phyloP scores from a whole-genome alignment of 768 basidiomycete species.

The Clavaria fumosa region DNA sequence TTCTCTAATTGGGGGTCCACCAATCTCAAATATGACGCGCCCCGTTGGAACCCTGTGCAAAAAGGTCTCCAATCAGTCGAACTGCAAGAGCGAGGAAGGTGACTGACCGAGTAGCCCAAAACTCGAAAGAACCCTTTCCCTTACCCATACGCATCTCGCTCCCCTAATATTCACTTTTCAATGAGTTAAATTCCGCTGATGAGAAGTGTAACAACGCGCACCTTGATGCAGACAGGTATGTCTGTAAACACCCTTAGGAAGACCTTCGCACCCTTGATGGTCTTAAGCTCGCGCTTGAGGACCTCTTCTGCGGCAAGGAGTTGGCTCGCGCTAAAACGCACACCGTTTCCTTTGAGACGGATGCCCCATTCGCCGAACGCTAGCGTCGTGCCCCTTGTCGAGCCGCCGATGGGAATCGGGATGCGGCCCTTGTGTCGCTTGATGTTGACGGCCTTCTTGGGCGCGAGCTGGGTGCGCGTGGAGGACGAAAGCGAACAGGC shows the following conservation, averaged over 20 bases:
- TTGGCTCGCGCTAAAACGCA: constrained; percentile 78
- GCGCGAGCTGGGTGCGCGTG: constrained; percentile 57
- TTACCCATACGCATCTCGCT: constrained; percentile 99
- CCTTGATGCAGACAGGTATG: constrained; percentile 95
- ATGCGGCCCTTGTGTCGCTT: constrained; percentile 86
- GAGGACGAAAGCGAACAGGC: constrained; percentile 27
- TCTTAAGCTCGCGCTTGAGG: constrained; percentile 78
- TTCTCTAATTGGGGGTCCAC: constrained; percentile 76
- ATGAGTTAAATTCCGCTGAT: too few species aligned
- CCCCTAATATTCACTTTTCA: constrained; percentile 34
- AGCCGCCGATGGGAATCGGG: constrained; percentile 79
- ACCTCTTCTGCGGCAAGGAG: constrained; percentile 76
- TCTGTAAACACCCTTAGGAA: constrained; percentile 90
- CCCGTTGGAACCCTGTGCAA: constrained; percentile 61
- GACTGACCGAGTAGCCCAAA: constrained; percentile 81
- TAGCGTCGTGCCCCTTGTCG: constrained; percentile 84
- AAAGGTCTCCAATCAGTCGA: not conserved
- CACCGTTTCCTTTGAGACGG: constrained; percentile 69
- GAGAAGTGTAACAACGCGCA: too few species aligned
- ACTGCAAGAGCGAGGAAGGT: constrained; percentile 2
- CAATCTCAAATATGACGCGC: constrained; percentile 88
- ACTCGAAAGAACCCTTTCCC: constrained; percentile 96
- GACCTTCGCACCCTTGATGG: constrained; percentile 77
- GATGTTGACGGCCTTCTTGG: constrained; percentile 66
- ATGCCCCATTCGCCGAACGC: constrained; percentile 89